These are phyloP conservation scores for Stagonosporopsis tanaceti DNA, from an alignment of 2,329 filamentous ascomycete genomes.

Conservation along the genomic window DNA sequence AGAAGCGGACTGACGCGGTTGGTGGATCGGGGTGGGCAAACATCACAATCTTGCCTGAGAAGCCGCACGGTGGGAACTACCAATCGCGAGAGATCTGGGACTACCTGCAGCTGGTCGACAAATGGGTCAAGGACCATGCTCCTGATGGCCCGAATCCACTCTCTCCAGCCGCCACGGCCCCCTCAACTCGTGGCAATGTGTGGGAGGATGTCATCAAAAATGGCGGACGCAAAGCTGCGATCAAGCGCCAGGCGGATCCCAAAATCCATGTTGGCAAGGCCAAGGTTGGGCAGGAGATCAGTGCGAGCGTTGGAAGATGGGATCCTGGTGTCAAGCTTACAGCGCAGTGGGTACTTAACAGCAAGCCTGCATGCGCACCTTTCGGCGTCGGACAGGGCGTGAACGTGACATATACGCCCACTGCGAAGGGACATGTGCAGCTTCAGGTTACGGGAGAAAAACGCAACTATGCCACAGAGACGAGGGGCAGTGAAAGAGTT, in stretches of 20 bases:
- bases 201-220: constrained; percentile 45
- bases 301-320: constrained; percentile 45
- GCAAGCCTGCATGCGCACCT: constrained; percentile 27
- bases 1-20: constrained; percentile 41
- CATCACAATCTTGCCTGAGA: constrained; percentile 42
- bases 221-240: constrained; percentile 46
- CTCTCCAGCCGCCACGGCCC: constrained; percentile 22
- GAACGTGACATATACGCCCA: constrained; percentile 23
- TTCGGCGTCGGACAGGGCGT: constrained; percentile 38
- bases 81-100: constrained; percentile 42
- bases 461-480: constrained; percentile 33
- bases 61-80: constrained; percentile 47
- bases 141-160: constrained; percentile 44
- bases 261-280: constrained; percentile 19
- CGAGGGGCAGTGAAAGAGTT: constrained; percentile 29
- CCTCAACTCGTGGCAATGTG: constrained; percentile 40
- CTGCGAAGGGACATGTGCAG: constrained; percentile 22
- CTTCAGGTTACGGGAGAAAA: constrained; percentile 32
- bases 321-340: constrained; percentile 48
- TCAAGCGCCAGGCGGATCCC: constrained; percentile 43
- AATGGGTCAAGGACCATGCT: constrained; percentile 44
- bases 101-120: constrained; percentile 45
- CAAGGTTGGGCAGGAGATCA: constrained; percentile 9
- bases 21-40: constrained; percentile 50
- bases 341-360: constrained; percentile 46